Evolutionary conservation across 441 rosid species (phyloP).

Genomic region (Erodium moschatum): DNA sequence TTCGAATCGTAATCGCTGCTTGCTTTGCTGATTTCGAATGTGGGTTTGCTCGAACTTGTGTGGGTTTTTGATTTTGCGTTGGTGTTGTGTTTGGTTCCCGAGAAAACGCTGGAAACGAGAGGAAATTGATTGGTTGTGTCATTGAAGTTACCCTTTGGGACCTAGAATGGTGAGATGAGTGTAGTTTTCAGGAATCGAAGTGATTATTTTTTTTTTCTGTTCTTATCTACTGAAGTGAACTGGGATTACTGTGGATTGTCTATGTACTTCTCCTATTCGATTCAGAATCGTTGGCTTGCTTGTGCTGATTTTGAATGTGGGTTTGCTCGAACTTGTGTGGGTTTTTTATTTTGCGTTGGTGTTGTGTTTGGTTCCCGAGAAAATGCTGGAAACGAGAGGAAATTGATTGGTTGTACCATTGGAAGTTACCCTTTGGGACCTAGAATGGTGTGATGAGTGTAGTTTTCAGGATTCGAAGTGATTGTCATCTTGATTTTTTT

Average conservation of each 20-base stretch:
- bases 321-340: not conserved
- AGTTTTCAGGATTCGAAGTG: not conserved
- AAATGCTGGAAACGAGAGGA: not conserved
- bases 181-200: not conserved
- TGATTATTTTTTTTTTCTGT: too few relatives aligned
- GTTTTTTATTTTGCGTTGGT: constrained; percentile 1
- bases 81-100: constrained; percentile 5
- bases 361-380: constrained; percentile 11
- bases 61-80: constrained; percentile 4
- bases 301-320: constrained; percentile 4
- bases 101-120: constrained; percentile 1
- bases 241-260: not conserved
- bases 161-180: not conserved
- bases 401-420: not conserved
- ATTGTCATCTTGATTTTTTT: too few relatives aligned
- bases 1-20: not conserved
- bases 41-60: not conserved
- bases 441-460: not conserved
- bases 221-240: too few relatives aligned
- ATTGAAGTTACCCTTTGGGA: not conserved
- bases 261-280: not conserved
- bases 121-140: constrained; percentile 4
- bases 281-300: not conserved
- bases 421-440: not conserved
- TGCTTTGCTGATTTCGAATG: not conserved